Evolutionary conservation across 2,329 filamentous ascomycete species (phyloP).

Genomic region (Xylariaceae sp.): DNA sequence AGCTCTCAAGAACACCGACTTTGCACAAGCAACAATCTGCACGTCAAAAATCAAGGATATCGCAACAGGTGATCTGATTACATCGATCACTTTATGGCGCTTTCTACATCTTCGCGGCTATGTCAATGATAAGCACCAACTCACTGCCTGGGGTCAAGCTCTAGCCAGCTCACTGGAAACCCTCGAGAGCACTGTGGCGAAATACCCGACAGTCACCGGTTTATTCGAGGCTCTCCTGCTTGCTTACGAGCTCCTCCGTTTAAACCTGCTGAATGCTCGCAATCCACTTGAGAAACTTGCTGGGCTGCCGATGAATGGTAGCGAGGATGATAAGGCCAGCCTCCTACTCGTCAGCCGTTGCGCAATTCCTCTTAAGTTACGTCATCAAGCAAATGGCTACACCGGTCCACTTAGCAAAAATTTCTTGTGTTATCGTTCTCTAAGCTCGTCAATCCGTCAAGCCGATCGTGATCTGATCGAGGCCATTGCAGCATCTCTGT

Average conservation of each 20-base stretch:
- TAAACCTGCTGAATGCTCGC: conserved; percentile 73
- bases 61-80: conserved; percentile 63
- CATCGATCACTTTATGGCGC: conserved; percentile 76
- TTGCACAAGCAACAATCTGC: conserved; percentile 66
- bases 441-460: conserved; percentile 76
- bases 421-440: conserved; percentile 79
- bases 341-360: conserved; percentile 83
- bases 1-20: conserved; percentile 66
- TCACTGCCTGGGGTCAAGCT: conserved; percentile 82
- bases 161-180: conserved; percentile 67
- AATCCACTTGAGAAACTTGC: conserved; percentile 55
- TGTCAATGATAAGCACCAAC: conserved; percentile 70
- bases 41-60: conserved; percentile 60
- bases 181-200: conserved; percentile 53
- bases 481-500: conserved; percentile 74
- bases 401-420: conserved; percentile 92
- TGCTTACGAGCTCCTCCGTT: conserved; percentile 79
- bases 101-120: conserved; percentile 90
- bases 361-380: conserved; percentile 76
- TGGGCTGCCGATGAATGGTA: conserved; percentile 54
- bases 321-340: conserved; percentile 72
- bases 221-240: conserved; percentile 78
- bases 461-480: conserved; percentile 81
- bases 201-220: conserved; percentile 41
- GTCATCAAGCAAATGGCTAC: conserved; percentile 84